Base-by-base conservation (phyloP, 192 early-diverging fungal species). In the Glomus cerebriforme region DNA sequence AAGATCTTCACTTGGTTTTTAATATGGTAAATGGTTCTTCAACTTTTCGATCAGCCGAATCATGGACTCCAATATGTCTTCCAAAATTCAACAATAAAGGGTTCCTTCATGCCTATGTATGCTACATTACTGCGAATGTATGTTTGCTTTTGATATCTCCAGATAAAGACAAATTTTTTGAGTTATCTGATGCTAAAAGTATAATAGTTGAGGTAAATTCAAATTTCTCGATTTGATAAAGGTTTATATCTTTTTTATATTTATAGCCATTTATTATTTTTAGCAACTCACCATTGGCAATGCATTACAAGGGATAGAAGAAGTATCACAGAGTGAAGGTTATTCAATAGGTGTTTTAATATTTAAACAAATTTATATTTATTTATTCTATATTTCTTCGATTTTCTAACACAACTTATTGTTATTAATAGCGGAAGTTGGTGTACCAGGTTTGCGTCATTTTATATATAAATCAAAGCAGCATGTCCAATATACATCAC, bases 1-100 rank as follows among this genome's bases (percentile, higher is more conserved):
- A 74, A 49, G 97, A 99, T 82, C 78, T 96, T 22, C 92, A 93
- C 73, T 79, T 98, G 26, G 81, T 98, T 10, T 92, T 95, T 49
- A 97, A 93, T 60, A 91, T 96, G 86, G 86, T 95, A 3, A 87
- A 85, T 7, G 90, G 95, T 2, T 93, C 92, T 8, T 86, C 88
- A 1, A 88, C 89, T 7, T 98, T 97, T 83, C 81, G 87, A 19
- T 87, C 91, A 2, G 93, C 89, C 59, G 97, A 99, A 84, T 91
- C 92, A 31, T 99, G 97, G 96, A 95, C 92, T 1, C 97, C 97
- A 26, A 86, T 99, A 24, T 99, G 97, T 78, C 88, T 97, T n/a
- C 96, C 97, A 43, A 90, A 89, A 74, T 94, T 97, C 86, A 95
- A 97, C 84, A 88, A 89, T 74, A 86, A 92, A 75, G 95, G 92